A percentile compares a stretch with the other conserved stretches of the same genome.
These are phyloP conservation scores for Trichaptum fuscoviolaceum DNA, from an alignment of 768 basidiomycete species.

Conservation along the genomic window DNA sequence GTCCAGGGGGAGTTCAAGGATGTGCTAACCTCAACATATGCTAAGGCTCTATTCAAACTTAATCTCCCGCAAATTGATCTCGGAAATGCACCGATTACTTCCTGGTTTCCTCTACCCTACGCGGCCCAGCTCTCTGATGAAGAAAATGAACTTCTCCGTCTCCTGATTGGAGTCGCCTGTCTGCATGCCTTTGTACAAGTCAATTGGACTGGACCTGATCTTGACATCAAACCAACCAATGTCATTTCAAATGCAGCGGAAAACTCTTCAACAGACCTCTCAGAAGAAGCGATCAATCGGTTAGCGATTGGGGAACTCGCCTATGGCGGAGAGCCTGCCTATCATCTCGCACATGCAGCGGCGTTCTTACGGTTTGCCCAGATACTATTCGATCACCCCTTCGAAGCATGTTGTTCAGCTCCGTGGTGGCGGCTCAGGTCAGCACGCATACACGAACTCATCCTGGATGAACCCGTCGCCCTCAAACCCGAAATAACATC, in stretches of 20 bases:
- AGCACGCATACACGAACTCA: slow-evolving; percentile 65
- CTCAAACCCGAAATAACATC: slow-evolving; percentile 38
- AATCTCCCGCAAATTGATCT: slow-evolving; percentile 21
- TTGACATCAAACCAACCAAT: slow-evolving; percentile 48
- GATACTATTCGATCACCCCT: slow-evolving; percentile 54
- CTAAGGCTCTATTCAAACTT: slow-evolving; percentile 31
- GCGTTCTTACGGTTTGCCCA: slow-evolving; percentile 72
- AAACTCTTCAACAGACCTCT: slow-evolving; percentile 21
- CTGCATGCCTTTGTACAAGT: slow-evolving; percentile 87
- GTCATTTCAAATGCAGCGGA: slow-evolving; percentile 38
- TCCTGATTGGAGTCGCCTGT: slow-evolving; percentile 71
- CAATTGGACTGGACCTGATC: slow-evolving; percentile 95
- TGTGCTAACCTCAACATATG: slow-evolving; percentile 32
- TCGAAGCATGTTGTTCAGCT: slow-evolving; percentile 42
- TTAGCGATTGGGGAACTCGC: slow-evolving; percentile 74
- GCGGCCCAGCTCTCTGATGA: slow-evolving; percentile 26
- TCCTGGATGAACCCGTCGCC: slow-evolving; percentile 80
- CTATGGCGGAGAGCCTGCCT: slow-evolving; percentile 88
- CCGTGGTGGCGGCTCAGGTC: slow-evolving; percentile 85
- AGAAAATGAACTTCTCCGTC: slow-evolving; percentile 48
- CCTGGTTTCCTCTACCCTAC: slow-evolving; percentile 28
- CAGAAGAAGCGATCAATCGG: slow-evolving; percentile 48
- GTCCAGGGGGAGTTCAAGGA: slow-evolving; percentile 29
- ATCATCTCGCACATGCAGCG: slow-evolving; percentile 75
- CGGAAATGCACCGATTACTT: slow-evolving; percentile 34